These are phyloP conservation scores for Penicillium waksmanii DNA, from an alignment of 495 filamentous ascomycete genomes.

Conservation along the genomic window DNA sequence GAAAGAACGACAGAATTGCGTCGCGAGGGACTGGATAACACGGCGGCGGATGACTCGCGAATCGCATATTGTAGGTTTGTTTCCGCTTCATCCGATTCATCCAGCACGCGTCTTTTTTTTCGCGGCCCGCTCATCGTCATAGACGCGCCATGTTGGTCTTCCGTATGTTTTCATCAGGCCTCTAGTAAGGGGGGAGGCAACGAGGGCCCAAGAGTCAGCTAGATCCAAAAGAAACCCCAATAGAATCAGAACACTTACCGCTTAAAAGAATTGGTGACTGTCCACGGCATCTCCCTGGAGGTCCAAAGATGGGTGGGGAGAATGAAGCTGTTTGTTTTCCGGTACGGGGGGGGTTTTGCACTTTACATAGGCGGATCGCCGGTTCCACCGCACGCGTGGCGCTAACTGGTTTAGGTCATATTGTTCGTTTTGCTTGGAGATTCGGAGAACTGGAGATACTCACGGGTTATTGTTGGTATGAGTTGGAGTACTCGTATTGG, in stretches of 20 bases:
- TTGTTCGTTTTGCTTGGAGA: constrained; percentile 18
- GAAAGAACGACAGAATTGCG: constrained; percentile 52
- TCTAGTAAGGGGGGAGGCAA: constrained; percentile 24
- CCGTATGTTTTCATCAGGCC: constrained; percentile 59
- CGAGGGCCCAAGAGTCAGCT: background rate
- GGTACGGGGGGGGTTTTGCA: constrained; percentile 23
- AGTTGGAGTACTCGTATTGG: background rate
- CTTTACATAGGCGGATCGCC: constrained; percentile 28
- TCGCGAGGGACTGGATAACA: constrained; percentile 54
- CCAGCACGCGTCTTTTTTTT: constrained; percentile 53
- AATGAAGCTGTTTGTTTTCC: constrained; percentile 21
- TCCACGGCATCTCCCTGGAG: constrained; percentile 55
- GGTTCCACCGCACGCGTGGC: constrained; percentile 38
- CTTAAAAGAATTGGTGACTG: constrained; percentile 62
- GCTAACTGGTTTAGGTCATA: constrained; percentile 40
- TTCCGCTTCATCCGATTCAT: constrained; percentile 52
- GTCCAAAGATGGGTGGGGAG: constrained; percentile 17
- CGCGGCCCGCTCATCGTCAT: constrained; percentile 50
- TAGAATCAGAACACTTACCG: constrained; percentile 36
- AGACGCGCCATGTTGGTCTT: constrained; percentile 52
- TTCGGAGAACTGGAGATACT: no score
- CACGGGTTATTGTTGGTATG: background rate
- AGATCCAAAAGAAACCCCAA: background rate
- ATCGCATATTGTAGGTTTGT: constrained; percentile 52
- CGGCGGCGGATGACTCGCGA: constrained; percentile 52